A percentile compares a stretch with the other conserved stretches of the same genome.
These are phyloP conservation scores for Aspergillus tubingensis DNA, from an alignment of 2,329 filamentous ascomycete species.

Conservation along the genomic window DNA sequence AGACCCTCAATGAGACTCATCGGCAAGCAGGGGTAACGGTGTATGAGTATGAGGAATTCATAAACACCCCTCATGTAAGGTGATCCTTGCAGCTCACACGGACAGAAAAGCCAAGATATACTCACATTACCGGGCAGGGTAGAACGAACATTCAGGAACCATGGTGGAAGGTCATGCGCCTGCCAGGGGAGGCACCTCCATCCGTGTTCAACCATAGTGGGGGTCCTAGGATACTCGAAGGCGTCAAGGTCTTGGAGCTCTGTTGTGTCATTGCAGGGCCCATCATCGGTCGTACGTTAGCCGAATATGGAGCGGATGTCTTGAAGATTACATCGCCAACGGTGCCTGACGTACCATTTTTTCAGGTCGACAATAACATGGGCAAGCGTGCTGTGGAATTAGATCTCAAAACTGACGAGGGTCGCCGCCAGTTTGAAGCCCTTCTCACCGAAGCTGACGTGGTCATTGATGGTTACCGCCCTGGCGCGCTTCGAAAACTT, in stretches of 20 bases:
- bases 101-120: background rate
- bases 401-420: background rate
- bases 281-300: constrained; percentile 42
- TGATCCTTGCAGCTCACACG: background rate
- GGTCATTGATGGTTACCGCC: background rate
- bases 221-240: background rate
- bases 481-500: background rate
- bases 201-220: background rate
- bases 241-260: constrained; percentile 6
- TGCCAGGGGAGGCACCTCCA: background rate
- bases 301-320: constrained; percentile 48
- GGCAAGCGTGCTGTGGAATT: background rate
- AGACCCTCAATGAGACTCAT: background rate
- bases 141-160: background rate
- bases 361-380: constrained; percentile 2
- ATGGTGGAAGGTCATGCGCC: background rate
- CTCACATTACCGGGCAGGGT: background rate
- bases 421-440: background rate
- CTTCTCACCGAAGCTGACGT: background rate
- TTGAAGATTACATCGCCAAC: constrained; percentile 40
- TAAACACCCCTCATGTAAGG: background rate
- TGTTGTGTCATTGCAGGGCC: constrained; percentile 47
- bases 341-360: constrained; percentile 6
- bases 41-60: background rate
- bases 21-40: background rate